phyloP scores from a whole-genome alignment of 2,329 filamentous ascomycete genomes.

The Aspergillus pseudoviridinutans region DNA sequence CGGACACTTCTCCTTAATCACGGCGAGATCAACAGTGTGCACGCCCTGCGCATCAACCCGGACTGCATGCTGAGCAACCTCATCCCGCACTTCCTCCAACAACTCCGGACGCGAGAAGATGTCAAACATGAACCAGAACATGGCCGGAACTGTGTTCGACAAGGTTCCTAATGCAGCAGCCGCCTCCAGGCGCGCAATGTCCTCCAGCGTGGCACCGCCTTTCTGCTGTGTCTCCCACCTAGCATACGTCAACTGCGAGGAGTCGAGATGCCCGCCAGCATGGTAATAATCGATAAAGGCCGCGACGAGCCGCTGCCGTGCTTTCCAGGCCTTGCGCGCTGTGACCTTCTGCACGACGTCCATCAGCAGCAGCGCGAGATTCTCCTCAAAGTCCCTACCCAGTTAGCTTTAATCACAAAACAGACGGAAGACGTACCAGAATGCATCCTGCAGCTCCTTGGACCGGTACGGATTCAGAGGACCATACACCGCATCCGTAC shows the following conservation, averaged over 20 bases:
- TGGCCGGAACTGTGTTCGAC: conserved; percentile 41
- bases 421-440: neutral
- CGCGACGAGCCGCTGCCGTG: conserved; percentile 30
- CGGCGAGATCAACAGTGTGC: conserved; percentile 29
- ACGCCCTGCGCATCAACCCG: conserved; percentile 13
- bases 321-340: conserved; percentile 36
- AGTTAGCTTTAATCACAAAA: neutral
- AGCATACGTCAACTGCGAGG: conserved; percentile 19
- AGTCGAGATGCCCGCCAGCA: conserved; percentile 35
- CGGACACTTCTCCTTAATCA: conserved; percentile 32
- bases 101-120: conserved; percentile 40
- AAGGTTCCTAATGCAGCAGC: conserved; percentile 32
- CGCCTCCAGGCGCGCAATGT: conserved; percentile 26
- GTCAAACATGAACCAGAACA: conserved; percentile 46
- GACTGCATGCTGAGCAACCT: conserved; percentile 31
- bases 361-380: conserved; percentile 26
- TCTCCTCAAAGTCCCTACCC: conserved; percentile 38
- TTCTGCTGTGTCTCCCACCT: conserved; percentile 13
- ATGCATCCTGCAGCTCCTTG: neutral
- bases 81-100: conserved; percentile 38
- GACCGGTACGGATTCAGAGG: conserved; percentile 24
- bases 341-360: conserved; percentile 34
- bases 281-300: conserved; percentile 42
- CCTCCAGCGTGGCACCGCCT: conserved; percentile 14
- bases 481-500: conserved; percentile 26